phyloP scores from a whole-genome alignment of 805 yeast species.

The Naumovozyma baii region DNA sequence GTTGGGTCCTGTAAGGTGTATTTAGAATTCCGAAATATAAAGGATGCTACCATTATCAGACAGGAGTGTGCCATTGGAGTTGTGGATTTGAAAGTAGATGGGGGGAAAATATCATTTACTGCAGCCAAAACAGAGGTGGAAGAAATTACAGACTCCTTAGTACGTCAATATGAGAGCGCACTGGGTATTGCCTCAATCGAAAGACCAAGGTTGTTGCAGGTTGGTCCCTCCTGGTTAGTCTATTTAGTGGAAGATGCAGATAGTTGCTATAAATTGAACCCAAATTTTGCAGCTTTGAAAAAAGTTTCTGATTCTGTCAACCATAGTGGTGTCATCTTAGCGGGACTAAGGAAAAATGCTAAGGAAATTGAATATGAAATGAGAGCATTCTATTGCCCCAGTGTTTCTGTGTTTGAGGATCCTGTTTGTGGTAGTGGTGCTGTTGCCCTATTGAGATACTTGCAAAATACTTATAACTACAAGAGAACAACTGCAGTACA shows the following conservation, averaged over 20 bases:
- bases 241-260: conserved; percentile 28
- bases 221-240: conserved; percentile 41
- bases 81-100: conserved; percentile 28
- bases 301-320: conserved; percentile 13
- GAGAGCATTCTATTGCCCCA: conserved; percentile 36
- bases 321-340: conserved; percentile 32
- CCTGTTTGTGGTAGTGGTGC: conserved; percentile 51
- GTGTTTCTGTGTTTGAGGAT: conserved; percentile 35
- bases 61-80: conserved; percentile 42
- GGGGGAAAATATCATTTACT: conserved; percentile 25
- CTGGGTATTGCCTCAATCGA: conserved; percentile 9
- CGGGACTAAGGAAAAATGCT: conserved; percentile 28
- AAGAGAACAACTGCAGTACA: conserved; percentile 12
- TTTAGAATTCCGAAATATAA: conserved; percentile 31
- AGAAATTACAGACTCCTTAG: conserved; percentile 7
- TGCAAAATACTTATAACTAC: conserved; percentile 20
- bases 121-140: conserved; percentile 12
- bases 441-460: conserved; percentile 24
- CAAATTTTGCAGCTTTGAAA: conserved; percentile 8
- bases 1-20: conserved; percentile 42
- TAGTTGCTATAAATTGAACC: conserved; percentile 20
- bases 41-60: conserved; percentile 19
- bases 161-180: conserved; percentile 6
- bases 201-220: conserved; percentile 29
- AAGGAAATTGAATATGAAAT: conserved; percentile 29